These are phyloP conservation scores for Kalaharituber pfeilii DNA, from an alignment of 2,329 filamentous ascomycete species.

Conservation along the genomic window DNA sequence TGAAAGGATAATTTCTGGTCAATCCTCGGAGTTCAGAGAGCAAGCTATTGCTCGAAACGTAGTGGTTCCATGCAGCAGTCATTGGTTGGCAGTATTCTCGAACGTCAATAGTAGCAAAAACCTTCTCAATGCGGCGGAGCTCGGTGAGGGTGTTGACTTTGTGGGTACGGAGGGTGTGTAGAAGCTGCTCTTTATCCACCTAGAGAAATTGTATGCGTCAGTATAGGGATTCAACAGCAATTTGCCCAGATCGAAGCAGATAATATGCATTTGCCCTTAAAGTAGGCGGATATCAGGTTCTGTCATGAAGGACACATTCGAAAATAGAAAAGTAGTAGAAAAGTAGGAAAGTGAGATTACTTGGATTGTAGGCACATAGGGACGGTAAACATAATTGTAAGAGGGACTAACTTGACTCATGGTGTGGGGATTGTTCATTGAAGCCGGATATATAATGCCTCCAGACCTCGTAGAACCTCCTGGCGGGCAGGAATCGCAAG, in stretches of 20 bases:
- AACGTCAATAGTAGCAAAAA: slow-evolving; percentile 41
- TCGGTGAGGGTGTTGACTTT: slow-evolving; percentile 58
- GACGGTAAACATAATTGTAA: background rate
- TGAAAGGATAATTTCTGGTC: slow-evolving; percentile 50
- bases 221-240: background rate
- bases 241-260: background rate
- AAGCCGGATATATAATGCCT: background rate
- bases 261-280: background rate
- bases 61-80: slow-evolving; percentile 54
- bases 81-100: slow-evolving; percentile 47
- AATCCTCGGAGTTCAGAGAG: slow-evolving; percentile 52
- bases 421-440: background rate
- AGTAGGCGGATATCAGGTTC: background rate
- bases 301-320: too few species aligned
- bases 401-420: slow-evolving; percentile 1
- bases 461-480: background rate
- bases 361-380: background rate
- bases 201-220: background rate
- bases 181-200: slow-evolving; percentile 16
- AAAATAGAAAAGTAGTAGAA: too few species aligned
- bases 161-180: slow-evolving; percentile 39
- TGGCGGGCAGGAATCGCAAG: slow-evolving; percentile 1
- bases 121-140: slow-evolving; percentile 51
- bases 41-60: slow-evolving; percentile 52
- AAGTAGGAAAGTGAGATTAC: background rate